Evolutionary conservation across 495 filamentous ascomycete species (phyloP).

Genomic region (Alectoria sarmentosa): DNA sequence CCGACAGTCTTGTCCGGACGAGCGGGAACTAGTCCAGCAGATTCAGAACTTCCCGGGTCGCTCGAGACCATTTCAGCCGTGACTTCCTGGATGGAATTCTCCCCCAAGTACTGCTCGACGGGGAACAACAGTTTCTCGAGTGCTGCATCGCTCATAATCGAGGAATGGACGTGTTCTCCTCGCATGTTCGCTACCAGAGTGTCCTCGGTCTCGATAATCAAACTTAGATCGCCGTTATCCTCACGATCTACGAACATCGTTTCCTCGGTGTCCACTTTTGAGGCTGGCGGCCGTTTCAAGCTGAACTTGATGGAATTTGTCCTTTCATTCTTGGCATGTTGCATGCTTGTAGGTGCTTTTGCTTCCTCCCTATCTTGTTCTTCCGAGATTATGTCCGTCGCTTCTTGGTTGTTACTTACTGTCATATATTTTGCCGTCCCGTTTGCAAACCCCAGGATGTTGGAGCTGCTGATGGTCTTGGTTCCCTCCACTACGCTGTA

Average conservation of each 20-base stretch:
- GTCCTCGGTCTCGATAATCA: neutral
- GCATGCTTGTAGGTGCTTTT: neutral
- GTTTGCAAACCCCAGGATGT: neutral
- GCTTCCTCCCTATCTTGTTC: neutral
- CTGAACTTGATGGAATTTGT: neutral
- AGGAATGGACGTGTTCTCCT: neutral
- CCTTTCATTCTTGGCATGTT: neutral
- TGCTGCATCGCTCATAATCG: constrained; percentile 4
- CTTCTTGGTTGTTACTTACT: neutral
- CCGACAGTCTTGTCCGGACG: neutral
- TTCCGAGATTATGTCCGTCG: neutral
- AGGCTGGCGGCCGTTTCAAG: neutral
- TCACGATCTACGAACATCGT: neutral
- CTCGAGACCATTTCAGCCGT: neutral
- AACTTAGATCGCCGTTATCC: neutral
- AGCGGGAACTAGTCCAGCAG: neutral
- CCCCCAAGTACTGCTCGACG: neutral
- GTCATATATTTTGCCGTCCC: neutral
- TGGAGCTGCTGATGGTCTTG: neutral
- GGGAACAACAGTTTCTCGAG: constrained; percentile 1
- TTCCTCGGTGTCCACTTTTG: neutral
- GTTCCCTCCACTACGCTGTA: constrained; percentile 6
- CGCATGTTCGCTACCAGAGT: constrained; percentile 14
- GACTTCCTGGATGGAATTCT: neutral
- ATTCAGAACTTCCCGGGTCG: neutral